A percentile compares a stretch with the other conserved stretches of the same genome.
Conservation (phyloP, 78 protist genomes). For the Dictyostelium capitatum region DNA sequence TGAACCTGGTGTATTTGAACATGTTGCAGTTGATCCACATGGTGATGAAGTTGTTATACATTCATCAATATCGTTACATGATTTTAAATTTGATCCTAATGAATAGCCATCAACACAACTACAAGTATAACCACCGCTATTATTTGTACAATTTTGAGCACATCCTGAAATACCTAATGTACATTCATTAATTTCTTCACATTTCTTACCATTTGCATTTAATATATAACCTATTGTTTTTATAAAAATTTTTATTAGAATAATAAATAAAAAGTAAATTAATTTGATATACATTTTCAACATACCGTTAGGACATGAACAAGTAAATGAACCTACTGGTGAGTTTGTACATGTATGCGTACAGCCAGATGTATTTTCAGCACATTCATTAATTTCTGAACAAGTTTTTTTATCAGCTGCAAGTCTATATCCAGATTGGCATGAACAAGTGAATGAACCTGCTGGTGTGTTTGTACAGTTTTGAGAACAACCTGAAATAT, state of each 20-base stretch:
- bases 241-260: too few relatives aligned
- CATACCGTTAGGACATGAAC: too few relatives aligned
- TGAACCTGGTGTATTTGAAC: neutral
- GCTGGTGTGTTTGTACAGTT: neutral
- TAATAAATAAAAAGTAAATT: too few relatives aligned
- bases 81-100: neutral
- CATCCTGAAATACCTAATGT: neutral
- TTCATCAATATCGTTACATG: neutral
- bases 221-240: too few relatives aligned
- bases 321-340: too few relatives aligned
- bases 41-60: neutral
- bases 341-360: neutral
- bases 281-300: too few relatives aligned
- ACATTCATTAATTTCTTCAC: neutral
- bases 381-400: neutral
- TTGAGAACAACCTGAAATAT: too few relatives aligned
- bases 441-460: neutral
- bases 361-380: neutral
- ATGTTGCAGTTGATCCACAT: neutral
- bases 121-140: neutral
- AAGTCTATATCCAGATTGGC: neutral
- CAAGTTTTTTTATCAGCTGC: neutral
- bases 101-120: neutral
- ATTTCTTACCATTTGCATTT: neutral
- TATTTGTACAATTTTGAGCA: neutral